These are phyloP conservation scores for Myotisia sp. DNA, from an alignment of 2,329 filamentous ascomycete genomes.

Conservation along the genomic window DNA sequence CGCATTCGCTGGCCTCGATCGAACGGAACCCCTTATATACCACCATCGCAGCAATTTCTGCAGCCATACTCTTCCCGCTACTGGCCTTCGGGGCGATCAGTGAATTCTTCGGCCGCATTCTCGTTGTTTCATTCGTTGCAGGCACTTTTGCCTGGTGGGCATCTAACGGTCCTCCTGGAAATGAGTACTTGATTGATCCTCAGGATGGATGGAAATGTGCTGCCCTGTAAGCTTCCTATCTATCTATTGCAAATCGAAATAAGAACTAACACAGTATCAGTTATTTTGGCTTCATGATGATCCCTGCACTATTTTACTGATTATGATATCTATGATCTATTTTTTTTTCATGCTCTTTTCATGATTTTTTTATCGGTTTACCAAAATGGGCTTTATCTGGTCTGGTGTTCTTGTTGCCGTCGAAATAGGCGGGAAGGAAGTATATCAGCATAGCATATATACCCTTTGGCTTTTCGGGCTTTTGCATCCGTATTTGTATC, in stretches of 20 bases:
- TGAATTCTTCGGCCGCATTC: slow-evolving; percentile 43
- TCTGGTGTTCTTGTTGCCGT: too few species aligned
- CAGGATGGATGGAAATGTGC: slow-evolving; percentile 29
- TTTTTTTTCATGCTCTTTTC: too few species aligned
- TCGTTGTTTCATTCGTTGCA: slow-evolving; percentile 41
- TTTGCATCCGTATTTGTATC: too few species aligned
- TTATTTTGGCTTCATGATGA: slow-evolving; percentile 28
- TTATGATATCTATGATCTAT: slow-evolving; percentile 14
- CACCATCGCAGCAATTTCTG: slow-evolving; percentile 35
- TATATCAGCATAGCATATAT: too few species aligned
- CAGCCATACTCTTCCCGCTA: slow-evolving; percentile 43
- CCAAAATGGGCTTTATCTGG: too few species aligned
- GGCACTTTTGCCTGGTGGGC: slow-evolving; percentile 31
- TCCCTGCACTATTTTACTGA: slow-evolving; percentile 26
- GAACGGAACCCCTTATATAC: slow-evolving; percentile 19
- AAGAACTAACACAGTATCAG: slow-evolving; percentile 13
- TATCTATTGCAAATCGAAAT: slow-evolving; percentile 1
- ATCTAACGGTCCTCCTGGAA: slow-evolving; percentile 23
- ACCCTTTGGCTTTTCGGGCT: too few species aligned
- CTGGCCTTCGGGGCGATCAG: slow-evolving; percentile 45
- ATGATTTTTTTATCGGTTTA: too few species aligned
- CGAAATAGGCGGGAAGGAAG: too few species aligned
- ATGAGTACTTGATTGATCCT: slow-evolving; percentile 24
- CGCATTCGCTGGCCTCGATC: slow-evolving; percentile 5
- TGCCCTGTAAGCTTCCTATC: slow-evolving; percentile 20